Base-by-base conservation (phyloP, 306 rosid species). In the Trifolium fragiferum region DNA sequence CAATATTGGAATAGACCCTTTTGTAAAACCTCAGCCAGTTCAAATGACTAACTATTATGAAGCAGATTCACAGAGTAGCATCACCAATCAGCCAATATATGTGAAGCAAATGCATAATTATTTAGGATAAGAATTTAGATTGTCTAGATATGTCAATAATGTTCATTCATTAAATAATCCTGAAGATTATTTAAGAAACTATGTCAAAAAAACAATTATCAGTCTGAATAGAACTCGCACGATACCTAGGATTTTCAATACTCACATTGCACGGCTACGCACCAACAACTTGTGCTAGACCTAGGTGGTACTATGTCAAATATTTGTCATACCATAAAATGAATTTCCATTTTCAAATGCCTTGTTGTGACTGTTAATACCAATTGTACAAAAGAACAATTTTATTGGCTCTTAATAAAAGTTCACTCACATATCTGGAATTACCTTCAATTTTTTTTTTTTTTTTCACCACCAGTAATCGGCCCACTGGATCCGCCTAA, bases 101-200 rank as follows among this genome's bases (percentile, higher is more conserved):
- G 38, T 65, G 76, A 86, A 84, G 59, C 93, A 78, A 67, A 77
- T 76, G 67, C 61, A 75, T 63, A 85, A 84, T 81, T 20, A 74
- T 65, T 66, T 19, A 68, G 80, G 66, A 78, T 70, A 63, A 32
- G 59, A 69, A 16, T 40, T 43, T 79, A 5, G 67, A 35, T 83
- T 47, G 67, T 67, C 60, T 63, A 70, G 66, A 46, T 71, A 69
- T 43, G 78, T 66, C n/a, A 60, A 73, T 63, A 35, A 35, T 70
- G 25, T 35, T 74, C 54, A 76, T 54, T 32, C 55, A 54, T 66
- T 69, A 41, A 66, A 66, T 53, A 63, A 47, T 72, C 70, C 6
- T 59, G 43, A 76, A 54, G 54, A 64, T 66, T 75, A 61, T 49
- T 68, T 30, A 23, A 20, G 18, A 41, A n/a, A 63, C n/a, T n/a